Percentiles rank a stretch among this genome's conserved stretches.
phyloP scores from a whole-genome alignment of 768 basidiomycete species.

The Imleria badia region DNA sequence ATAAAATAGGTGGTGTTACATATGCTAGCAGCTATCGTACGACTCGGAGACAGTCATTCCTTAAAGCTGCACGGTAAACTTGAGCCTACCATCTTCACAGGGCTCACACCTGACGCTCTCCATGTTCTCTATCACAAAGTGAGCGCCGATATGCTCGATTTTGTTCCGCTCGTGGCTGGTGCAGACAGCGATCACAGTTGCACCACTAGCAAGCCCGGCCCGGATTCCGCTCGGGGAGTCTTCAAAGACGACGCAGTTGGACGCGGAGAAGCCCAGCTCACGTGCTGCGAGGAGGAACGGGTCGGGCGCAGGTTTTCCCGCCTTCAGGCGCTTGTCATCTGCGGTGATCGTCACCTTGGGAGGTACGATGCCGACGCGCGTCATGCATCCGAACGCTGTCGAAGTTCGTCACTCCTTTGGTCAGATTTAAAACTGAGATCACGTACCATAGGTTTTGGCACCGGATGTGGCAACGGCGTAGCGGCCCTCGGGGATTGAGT shows the following conservation, averaged over 20 bases:
- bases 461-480: conserved; percentile 77
- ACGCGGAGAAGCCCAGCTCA: conserved; percentile 54
- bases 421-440: background rate
- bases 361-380: conserved; percentile 65
- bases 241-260: conserved; percentile 74
- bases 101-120: conserved; percentile 44
- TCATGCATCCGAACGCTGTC: conserved; percentile 64
- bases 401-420: no score
- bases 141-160: conserved; percentile 56
- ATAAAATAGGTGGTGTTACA: background rate
- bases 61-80: conserved; percentile 40
- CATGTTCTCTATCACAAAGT: conserved; percentile 57
- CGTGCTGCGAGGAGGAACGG: conserved; percentile 63
- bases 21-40: background rate
- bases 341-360: conserved; percentile 73
- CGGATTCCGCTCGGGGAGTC: conserved; percentile 68
- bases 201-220: conserved; percentile 71
- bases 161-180: conserved; percentile 63
- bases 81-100: conserved; percentile 41
- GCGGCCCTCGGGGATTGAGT: conserved; percentile 60
- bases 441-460: conserved; percentile 65
- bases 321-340: conserved; percentile 70
- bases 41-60: background rate
- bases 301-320: conserved; percentile 62
- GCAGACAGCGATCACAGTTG: conserved; percentile 71